Evolutionary conservation across 768 basidiomycete species (phyloP).

Genomic region (Tulasnella sp.): DNA sequence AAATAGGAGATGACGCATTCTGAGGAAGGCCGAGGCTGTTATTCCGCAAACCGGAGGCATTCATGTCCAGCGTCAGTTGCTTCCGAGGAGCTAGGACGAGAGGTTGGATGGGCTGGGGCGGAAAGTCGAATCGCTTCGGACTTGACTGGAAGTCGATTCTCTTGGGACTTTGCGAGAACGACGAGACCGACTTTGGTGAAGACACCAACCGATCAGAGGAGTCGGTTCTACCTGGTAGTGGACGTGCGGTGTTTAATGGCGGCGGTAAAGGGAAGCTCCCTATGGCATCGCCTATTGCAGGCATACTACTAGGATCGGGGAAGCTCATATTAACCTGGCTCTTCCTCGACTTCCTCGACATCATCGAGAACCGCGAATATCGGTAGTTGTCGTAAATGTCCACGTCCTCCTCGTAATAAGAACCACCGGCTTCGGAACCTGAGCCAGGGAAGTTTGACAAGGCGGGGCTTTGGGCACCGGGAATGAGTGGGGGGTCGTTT

Average conservation of each 20-base stretch:
- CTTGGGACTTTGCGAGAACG: neutral
- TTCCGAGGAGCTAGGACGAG: neutral
- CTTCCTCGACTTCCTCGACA: constrained; percentile 17
- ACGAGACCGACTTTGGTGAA: constrained; percentile 4
- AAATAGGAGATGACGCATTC: neutral
- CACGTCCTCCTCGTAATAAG: constrained; percentile 14
- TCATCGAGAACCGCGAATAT: constrained; percentile 19
- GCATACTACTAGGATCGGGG: neutral
- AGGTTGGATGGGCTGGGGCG: neutral
- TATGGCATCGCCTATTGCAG: neutral
- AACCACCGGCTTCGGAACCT: constrained; percentile 14
- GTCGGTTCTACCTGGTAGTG: neutral
- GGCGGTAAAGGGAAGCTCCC: neutral
- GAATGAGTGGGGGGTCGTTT: neutral
- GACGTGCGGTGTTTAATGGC: neutral
- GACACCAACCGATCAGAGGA: neutral
- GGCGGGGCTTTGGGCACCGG: neutral
- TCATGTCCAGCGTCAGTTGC: neutral
- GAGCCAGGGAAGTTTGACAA: neutral
- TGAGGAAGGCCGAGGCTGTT: neutral
- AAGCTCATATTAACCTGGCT: neutral
- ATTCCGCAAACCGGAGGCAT: neutral
- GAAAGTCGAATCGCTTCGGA: neutral
- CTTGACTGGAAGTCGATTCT: neutral
- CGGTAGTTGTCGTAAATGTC: constrained; percentile 22